A percentile compares a stretch with the other conserved stretches of the same genome.
These are phyloP conservation scores for Sugiyamaella valdiviana DNA, from an alignment of 805 yeast genomes.

Conservation along the genomic window DNA sequence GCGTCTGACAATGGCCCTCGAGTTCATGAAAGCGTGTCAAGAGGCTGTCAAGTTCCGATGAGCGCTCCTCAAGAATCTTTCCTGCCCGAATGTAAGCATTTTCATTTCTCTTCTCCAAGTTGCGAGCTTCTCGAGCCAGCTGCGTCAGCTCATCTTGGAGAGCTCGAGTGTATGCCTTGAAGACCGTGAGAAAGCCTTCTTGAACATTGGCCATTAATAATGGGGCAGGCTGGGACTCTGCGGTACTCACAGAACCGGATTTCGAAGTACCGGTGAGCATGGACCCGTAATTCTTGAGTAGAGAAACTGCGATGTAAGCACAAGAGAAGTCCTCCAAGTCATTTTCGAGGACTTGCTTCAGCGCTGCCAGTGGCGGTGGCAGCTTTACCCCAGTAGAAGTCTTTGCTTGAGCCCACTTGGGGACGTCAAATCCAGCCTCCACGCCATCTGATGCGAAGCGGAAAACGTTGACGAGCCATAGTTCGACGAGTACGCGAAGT, in stretches of 20 bases:
- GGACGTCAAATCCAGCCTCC: conserved; percentile 31
- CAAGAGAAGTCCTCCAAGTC: conserved; percentile 28
- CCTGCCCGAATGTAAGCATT: conserved; percentile 65
- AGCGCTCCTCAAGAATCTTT: conserved; percentile 40
- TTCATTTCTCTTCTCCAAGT: conserved; percentile 38
- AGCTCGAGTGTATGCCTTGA: conserved; percentile 45
- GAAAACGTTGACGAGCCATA: conserved; percentile 53
- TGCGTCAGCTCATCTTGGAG: conserved; percentile 36
- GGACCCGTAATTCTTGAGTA: conserved; percentile 56
- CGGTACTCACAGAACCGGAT: background rate
- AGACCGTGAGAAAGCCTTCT: conserved; percentile 32
- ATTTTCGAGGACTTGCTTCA: conserved; percentile 42
- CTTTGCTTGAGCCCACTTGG: conserved; percentile 37
- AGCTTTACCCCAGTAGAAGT: conserved; percentile 21
- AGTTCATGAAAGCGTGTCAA: conserved; percentile 36
- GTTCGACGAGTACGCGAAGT: conserved; percentile 50
- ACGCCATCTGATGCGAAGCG: conserved; percentile 40
- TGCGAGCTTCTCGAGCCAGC: conserved; percentile 34
- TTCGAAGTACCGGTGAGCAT: conserved; percentile 4
- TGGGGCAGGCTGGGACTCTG: background rate
- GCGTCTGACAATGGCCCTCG: conserved; percentile 36
- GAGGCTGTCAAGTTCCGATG: conserved; percentile 19
- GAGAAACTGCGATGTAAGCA: conserved; percentile 20
- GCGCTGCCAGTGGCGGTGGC: conserved; percentile 38
- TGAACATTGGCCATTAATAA: conserved; percentile 16